Percentiles rank a stretch among this genome's conserved stretches.
Conservation (phyloP, 2,329 filamentous ascomycete species). For the Mycosphaerella sp. region DNA sequence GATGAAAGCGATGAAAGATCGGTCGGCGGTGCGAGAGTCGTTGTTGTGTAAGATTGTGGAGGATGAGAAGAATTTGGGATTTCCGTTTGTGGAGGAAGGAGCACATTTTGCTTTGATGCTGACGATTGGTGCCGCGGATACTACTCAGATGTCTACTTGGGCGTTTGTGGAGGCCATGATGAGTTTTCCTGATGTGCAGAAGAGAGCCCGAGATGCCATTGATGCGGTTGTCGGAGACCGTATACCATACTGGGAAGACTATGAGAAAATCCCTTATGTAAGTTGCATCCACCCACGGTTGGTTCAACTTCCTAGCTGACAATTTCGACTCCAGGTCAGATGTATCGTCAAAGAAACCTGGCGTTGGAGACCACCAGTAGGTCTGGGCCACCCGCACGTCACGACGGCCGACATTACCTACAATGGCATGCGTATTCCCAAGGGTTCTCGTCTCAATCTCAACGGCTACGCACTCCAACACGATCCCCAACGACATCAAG, state of each 20-base stretch:
- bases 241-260: conserved; percentile 18
- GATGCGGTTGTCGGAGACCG: conserved; percentile 14
- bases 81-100: conserved; percentile 6
- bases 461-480: conserved; percentile 11
- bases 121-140: conserved; percentile 9
- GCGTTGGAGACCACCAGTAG: conserved; percentile 19
- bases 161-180: conserved; percentile 26
- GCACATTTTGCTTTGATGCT: conserved; percentile 10
- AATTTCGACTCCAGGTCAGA: conserved; percentile 1
- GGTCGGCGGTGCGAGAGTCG: neutral
- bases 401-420: conserved; percentile 12
- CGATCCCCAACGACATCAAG: conserved; percentile 4
- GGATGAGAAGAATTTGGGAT: conserved; percentile 8
- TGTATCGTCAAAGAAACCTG: conserved; percentile 21
- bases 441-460: conserved; percentile 3
- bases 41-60: conserved; percentile 11
- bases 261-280: conserved; percentile 19
- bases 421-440: conserved; percentile 9
- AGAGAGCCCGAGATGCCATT: conserved; percentile 47
- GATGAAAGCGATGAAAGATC: neutral
- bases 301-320: too few species aligned
- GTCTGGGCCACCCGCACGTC: conserved; percentile 30
- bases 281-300: neutral
- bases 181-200: conserved; percentile 47
- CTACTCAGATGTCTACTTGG: conserved; percentile 10